These are phyloP conservation scores for Auriscalpium orientale DNA, from an alignment of 768 basidiomycete genomes.

Conservation along the genomic window DNA sequence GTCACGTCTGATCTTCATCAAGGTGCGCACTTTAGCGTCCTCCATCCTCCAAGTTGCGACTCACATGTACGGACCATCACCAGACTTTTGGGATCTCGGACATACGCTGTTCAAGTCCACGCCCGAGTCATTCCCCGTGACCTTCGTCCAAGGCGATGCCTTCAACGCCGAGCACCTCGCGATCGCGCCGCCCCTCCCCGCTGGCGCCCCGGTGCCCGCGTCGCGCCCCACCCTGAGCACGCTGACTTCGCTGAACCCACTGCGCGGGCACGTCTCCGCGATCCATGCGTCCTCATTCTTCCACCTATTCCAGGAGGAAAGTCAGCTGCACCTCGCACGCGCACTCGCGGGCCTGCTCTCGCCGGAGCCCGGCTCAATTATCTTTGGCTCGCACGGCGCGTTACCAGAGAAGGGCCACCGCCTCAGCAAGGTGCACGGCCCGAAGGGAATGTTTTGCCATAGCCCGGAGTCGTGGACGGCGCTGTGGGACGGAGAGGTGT, in stretches of 20 bases:
- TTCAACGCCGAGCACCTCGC: conserved; percentile 40
- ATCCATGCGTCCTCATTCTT: conserved; percentile 48
- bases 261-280: conserved; percentile 38
- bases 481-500: conserved; percentile 27
- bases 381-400: conserved; percentile 36
- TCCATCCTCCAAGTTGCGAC: background rate
- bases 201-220: conserved; percentile 15
- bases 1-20: conserved; percentile 31
- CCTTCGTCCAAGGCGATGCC: conserved; percentile 48
- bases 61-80: background rate
- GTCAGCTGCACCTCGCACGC: conserved; percentile 34
- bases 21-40: conserved; percentile 19
- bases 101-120: conserved; percentile 52
- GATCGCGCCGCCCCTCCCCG: conserved; percentile 17
- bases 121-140: conserved; percentile 42
- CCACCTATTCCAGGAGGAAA: conserved; percentile 35
- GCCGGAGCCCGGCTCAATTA: conserved; percentile 35
- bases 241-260: conserved; percentile 35
- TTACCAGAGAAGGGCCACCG: conserved; percentile 24
- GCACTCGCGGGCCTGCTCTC: conserved; percentile 36
- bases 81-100: conserved; percentile 56
- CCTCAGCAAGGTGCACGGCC: background rate
- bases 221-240: conserved; percentile 20
- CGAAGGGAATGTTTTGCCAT: conserved; percentile 24
- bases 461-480: conserved; percentile 28